phyloP scores from a whole-genome alignment of 2,329 filamentous ascomycete genomes.

The Colletotrichum orbiculare region DNA sequence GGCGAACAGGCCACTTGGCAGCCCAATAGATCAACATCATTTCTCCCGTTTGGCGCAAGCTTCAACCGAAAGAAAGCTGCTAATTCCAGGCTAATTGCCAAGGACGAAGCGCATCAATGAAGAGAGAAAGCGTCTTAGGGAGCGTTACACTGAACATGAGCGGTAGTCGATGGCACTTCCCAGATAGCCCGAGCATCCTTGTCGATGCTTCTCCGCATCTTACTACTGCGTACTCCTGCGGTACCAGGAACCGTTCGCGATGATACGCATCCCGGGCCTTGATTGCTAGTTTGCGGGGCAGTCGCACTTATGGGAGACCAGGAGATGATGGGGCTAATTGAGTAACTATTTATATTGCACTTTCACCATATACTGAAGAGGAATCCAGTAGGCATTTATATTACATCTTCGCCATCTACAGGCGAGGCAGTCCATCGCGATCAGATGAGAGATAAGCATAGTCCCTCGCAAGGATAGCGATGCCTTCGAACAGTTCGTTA shows the following conservation, averaged over 20 bases:
- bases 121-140: constrained; percentile 12
- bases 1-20: background rate
- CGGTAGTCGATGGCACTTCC: constrained; percentile 15
- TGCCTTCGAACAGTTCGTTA: too few relatives aligned
- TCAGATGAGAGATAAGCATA: too few relatives aligned
- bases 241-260: constrained; percentile 13
- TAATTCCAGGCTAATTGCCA: background rate
- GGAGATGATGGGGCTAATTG: constrained; percentile 3
- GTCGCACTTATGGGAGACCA: constrained; percentile 17
- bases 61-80: constrained; percentile 1
- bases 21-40: constrained; percentile 16
- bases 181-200: constrained; percentile 8
- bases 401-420: too few relatives aligned
- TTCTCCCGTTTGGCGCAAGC: constrained; percentile 9
- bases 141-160: constrained; percentile 21
- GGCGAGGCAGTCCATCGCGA: too few relatives aligned
- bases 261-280: constrained; percentile 20
- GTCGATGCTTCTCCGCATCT: constrained; percentile 27
- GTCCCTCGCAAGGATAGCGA: too few relatives aligned
- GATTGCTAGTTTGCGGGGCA: constrained; percentile 29
- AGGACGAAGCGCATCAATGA: constrained; percentile 19
- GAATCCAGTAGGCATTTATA: too few relatives aligned
- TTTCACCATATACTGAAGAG: background rate
- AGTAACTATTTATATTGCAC: background rate
- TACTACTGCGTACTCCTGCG: constrained; percentile 19